Conservation (phyloP, 805 yeast species). For the Debaryomyces hansenii region DNA sequence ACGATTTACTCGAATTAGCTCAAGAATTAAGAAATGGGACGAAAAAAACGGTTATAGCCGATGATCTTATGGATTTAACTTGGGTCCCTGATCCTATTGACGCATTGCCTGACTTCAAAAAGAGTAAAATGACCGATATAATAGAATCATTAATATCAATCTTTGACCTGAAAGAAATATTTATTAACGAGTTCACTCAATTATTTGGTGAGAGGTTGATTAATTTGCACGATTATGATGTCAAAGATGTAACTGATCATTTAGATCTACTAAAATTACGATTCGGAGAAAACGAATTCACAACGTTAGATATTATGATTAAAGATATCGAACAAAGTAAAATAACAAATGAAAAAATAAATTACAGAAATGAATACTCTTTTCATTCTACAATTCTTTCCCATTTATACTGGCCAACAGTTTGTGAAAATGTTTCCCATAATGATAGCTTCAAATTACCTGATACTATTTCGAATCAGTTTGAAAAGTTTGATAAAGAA, state of each 20-base stretch:
- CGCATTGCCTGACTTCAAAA: slow-evolving; percentile 81
- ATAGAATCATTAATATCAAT: slow-evolving; percentile 72
- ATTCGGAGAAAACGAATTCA: slow-evolving; percentile 67
- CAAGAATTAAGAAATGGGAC: slow-evolving; percentile 44
- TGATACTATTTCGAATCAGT: slow-evolving; percentile 32
- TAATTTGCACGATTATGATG: slow-evolving; percentile 38
- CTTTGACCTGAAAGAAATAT: slow-evolving; percentile 65
- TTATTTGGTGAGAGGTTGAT: slow-evolving; percentile 61
- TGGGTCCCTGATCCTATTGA: slow-evolving; percentile 91
- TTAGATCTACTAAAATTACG: slow-evolving; percentile 58
- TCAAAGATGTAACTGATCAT: slow-evolving; percentile 39
- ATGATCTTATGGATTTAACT: slow-evolving; percentile 47
- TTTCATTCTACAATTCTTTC: slow-evolving; percentile 69
- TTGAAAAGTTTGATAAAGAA: slow-evolving; percentile 43
- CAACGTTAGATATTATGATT: slow-evolving; percentile 80
- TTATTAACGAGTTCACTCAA: slow-evolving; percentile 62
- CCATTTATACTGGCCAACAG: slow-evolving; percentile 76
- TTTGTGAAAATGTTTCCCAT: slow-evolving; percentile 26
- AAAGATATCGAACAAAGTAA: slow-evolving; percentile 64
- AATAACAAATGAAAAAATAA: slow-evolving; percentile 40
- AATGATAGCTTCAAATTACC: slow-evolving; percentile 53
- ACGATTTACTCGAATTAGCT: slow-evolving; percentile 53
- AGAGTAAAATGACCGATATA: slow-evolving; percentile 60
- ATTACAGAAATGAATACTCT: slow-evolving; percentile 9
- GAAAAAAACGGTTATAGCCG: slow-evolving; percentile 16